These are phyloP conservation scores for Picea sitchensis DNA, from an alignment of 75 land plant genomes.

Conservation along the genomic window DNA sequence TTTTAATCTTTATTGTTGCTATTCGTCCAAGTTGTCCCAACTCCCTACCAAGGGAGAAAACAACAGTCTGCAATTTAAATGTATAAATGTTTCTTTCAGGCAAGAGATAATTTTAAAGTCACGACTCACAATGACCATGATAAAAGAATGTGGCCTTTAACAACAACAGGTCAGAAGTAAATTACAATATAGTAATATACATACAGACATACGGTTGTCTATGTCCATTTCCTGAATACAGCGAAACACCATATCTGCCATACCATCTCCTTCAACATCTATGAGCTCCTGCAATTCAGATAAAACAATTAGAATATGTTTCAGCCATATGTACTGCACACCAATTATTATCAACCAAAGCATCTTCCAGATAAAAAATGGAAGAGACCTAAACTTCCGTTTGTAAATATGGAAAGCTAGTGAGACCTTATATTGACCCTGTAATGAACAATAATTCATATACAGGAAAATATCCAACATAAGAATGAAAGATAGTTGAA, in stretches of 20 bases:
- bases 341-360: background rate
- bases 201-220: slow-evolving; percentile 96
- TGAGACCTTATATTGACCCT: too few relatives aligned
- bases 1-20: background rate
- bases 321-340: background rate
- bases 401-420: too few relatives aligned
- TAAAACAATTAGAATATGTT: background rate
- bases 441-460: too few relatives aligned
- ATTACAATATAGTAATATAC: background rate
- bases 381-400: background rate
- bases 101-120: too few relatives aligned
- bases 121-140: too few relatives aligned
- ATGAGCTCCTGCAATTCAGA: slow-evolving; percentile 75
- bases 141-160: background rate
- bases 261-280: slow-evolving; percentile 98
- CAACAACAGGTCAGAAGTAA: background rate
- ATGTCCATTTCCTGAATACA: slow-evolving; percentile 99
- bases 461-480: too few relatives aligned
- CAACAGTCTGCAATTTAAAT: background rate
- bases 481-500: too few relatives aligned
- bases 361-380: background rate
- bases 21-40: background rate
- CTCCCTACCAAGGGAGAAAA: background rate
- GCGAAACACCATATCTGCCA: slow-evolving; percentile 93
- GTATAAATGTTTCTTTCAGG: background rate